Base-by-base conservation (phyloP, 1,139 yeast species). In the Yamadazyma blattariae region DNA sequence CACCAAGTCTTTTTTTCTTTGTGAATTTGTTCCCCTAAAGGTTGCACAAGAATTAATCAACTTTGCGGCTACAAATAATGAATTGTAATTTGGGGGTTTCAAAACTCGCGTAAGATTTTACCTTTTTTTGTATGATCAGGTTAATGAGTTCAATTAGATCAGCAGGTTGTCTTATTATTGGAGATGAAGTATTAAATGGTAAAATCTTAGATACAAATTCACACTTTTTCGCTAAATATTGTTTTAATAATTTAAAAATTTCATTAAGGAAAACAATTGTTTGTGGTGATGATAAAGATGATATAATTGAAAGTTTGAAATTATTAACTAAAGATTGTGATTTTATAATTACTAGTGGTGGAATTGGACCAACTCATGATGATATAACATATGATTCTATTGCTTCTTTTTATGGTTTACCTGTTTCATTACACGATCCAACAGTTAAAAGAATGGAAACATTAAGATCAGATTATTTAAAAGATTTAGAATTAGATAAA, bases 351-450 rank as follows among this genome's bases (percentile, higher is more conserved):
- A 86, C 96, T 1, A 77, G 88, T 13, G 96, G 96, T 2, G 88
- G 87, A 0, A 84, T 88, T 42, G 96, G 96, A 0, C 86, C 95
- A 3, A 88, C 96, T 0, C 95, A 87, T 50, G 96, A 87, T 53
- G 96, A 87, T 54, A 82, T 87, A 39, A 86, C 95, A 0, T 87
- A 88, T 55, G 79, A 78, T 34, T 72, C 83, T 5, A 55, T 87
- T 12, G 85, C 89, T 2, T 73, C 71, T 44, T 83, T 85, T 15
- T 87, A 69, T 49, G 59, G 59, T 2, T 56, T 83, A 9, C 72
- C 72, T 0, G 61, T 80, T 38, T 57, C 56, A 27, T 52, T 82
- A 14, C 82, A 87, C 54, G 53, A 62, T 21, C 79, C 71, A 25
- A 79, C 87, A 3, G 81, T 75, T 14, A 67, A 61, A 3, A 63